Conservation (phyloP, 2,329 filamentous ascomycete genomes). For the Monilinia polystroma region DNA sequence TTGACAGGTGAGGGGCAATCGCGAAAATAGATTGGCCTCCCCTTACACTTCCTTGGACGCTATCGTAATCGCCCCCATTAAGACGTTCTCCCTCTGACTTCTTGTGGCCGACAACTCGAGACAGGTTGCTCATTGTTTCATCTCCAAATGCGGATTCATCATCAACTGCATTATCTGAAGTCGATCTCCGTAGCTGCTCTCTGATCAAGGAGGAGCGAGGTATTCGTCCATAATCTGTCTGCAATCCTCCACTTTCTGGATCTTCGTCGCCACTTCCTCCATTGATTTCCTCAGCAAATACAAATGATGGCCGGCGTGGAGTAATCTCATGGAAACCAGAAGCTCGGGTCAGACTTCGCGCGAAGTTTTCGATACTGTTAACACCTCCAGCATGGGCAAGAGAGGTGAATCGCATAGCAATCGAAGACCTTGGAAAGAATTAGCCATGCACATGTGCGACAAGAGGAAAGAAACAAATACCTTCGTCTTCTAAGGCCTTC, state of each 20-base stretch:
- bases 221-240: slow-evolving; percentile 32
- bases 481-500: slow-evolving; percentile 36
- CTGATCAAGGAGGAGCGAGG: slow-evolving; percentile 46
- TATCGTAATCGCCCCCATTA: slow-evolving; percentile 30
- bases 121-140: slow-evolving; percentile 28
- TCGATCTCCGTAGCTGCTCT: slow-evolving; percentile 51
- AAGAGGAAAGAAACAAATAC: slow-evolving; percentile 24
- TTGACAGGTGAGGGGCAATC: slow-evolving; percentile 60
- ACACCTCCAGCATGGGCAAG: slow-evolving; percentile 77
- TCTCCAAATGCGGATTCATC: slow-evolving; percentile 31
- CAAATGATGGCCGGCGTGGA: slow-evolving; percentile 72
- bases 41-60: slow-evolving; percentile 39
- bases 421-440: slow-evolving; percentile 52
- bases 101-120: slow-evolving; percentile 45
- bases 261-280: slow-evolving; percentile 28
- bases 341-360: slow-evolving; percentile 87
- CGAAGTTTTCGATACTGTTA: slow-evolving; percentile 93
- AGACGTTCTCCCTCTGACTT: slow-evolving; percentile 29
- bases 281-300: slow-evolving; percentile 55
- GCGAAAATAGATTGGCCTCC: slow-evolving; percentile 55
- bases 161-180: slow-evolving; percentile 36
- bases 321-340: slow-evolving; percentile 86
- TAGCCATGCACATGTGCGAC: slow-evolving; percentile 4
- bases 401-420: slow-evolving; percentile 55
- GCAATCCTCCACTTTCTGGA: slow-evolving; percentile 34